A percentile compares a stretch with the other conserved stretches of the same genome.
Evolutionary conservation across 768 basidiomycete species (phyloP).

Genomic region (Rhizopogon vulgaris): DNA sequence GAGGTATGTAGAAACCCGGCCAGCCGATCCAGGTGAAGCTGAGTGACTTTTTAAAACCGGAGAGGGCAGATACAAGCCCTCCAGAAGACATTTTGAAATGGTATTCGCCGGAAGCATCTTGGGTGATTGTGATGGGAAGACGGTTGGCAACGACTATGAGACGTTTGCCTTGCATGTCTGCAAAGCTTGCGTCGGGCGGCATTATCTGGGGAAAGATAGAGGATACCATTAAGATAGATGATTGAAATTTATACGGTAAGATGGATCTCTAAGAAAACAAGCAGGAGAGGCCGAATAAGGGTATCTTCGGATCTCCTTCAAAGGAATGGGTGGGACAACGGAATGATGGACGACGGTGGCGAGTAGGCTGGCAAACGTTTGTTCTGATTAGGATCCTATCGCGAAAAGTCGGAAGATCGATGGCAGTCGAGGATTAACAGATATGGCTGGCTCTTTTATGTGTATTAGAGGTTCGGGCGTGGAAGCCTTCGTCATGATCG

Average conservation of each 20-base stretch:
- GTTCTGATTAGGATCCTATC: background rate
- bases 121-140: constrained; percentile 91
- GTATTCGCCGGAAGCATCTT: constrained; percentile 88
- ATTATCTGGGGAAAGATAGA: constrained; percentile 18
- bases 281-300: constrained; percentile 21
- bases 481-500: no score
- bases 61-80: constrained; percentile 93
- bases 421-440: background rate
- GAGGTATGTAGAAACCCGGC: constrained; percentile 92
- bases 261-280: constrained; percentile 13
- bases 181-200: constrained; percentile 20
- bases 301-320: constrained; percentile 27
- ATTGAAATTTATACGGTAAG: constrained; percentile 22
- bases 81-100: constrained; percentile 99
- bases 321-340: background rate
- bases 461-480: no score
- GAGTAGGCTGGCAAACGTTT: constrained; percentile 9
- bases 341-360: background rate
- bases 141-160: constrained; percentile 96
- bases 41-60: constrained; percentile 97
- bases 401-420: background rate
- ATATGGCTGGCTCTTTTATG: background rate
- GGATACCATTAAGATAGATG: constrained; percentile 14
- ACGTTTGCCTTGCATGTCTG: constrained; percentile 52
- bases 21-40: constrained; percentile 98